These are phyloP conservation scores for Veloporphyrellus conicus DNA, from an alignment of 1,284 basidiomycete species.

Conservation along the genomic window DNA sequence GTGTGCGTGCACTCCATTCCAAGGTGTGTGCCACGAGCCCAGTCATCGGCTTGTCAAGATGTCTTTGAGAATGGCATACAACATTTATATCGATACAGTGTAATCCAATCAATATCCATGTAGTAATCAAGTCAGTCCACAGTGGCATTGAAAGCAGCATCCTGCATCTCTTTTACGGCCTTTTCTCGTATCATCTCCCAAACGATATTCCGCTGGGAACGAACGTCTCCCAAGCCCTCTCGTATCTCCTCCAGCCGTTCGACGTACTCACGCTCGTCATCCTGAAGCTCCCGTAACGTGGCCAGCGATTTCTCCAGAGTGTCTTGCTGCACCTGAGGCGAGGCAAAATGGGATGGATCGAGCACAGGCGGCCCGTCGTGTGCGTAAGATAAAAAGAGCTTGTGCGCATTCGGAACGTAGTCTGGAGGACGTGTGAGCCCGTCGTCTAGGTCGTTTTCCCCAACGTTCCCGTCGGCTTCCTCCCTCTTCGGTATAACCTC, in stretches of 20 bases:
- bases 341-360: conserved; percentile 59
- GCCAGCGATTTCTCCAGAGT: conserved; percentile 68
- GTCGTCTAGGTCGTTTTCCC: conserved; percentile 48
- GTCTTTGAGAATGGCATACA: neutral
- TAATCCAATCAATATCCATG: neutral
- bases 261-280: conserved; percentile 76
- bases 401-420: conserved; percentile 58
- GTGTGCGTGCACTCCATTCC: no score
- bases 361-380: conserved; percentile 42
- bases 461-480: conserved; percentile 53
- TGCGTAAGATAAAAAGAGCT: conserved; percentile 56
- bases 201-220: conserved; percentile 62
- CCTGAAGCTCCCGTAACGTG: conserved; percentile 68
- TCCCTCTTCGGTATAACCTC: conserved; percentile 63
- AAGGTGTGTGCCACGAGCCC: no score
- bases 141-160: conserved; percentile 47
- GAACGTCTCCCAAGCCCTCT: conserved; percentile 66
- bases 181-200: conserved; percentile 71
- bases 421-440: conserved; percentile 60
- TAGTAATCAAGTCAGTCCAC: conserved; percentile 19
- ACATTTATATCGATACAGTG: conserved; percentile 1
- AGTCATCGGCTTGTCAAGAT: no score
- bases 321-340: conserved; percentile 60
- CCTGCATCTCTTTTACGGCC: conserved; percentile 69
- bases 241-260: conserved; percentile 76